Evolutionary conservation across 768 basidiomycete species (phyloP).

Genomic region (Pulveroboletus frians): DNA sequence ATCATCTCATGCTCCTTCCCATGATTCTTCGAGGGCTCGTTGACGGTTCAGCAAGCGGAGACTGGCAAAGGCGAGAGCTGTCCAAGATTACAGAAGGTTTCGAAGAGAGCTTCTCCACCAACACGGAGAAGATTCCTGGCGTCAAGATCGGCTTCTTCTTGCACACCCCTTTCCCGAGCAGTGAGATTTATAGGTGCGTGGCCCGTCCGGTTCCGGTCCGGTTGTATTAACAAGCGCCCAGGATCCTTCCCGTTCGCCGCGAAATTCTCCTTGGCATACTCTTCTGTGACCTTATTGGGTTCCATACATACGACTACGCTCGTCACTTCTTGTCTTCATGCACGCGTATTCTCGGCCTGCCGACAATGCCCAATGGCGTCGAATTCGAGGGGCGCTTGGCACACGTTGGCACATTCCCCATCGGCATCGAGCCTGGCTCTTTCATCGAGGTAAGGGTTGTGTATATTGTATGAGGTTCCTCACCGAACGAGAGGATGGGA

Average conservation of each 20-base stretch:
- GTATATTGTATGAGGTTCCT: not conserved
- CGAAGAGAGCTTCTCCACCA: constrained; percentile 38
- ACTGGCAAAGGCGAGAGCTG: constrained; percentile 56
- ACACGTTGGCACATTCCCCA: constrained; percentile 98
- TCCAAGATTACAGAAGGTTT: constrained; percentile 70
- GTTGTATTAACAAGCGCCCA: constrained; percentile 27
- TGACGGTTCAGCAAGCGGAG: constrained; percentile 59
- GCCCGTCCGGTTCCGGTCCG: constrained; percentile 13
- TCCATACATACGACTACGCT: constrained; percentile 99
- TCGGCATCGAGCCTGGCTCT: constrained; percentile 92
- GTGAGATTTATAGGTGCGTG: constrained; percentile 92
- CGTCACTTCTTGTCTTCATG: constrained; percentile 99
- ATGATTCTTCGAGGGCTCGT: constrained; percentile 89
- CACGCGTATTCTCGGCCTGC: constrained; percentile 89
- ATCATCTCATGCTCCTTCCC: constrained; percentile 96
- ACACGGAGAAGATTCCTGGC: constrained; percentile 43
- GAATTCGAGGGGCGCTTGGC: constrained; percentile 93
- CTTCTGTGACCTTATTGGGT: constrained; percentile 95
- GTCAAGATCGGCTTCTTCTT: constrained; percentile 99
- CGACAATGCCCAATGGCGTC: constrained; percentile 97
- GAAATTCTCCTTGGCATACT: constrained; percentile 96
- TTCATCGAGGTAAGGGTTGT: constrained; percentile 66
- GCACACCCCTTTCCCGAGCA: constrained; percentile 96
- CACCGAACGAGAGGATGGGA: not conserved
- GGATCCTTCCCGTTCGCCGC: constrained; percentile 92